Evolutionary conservation across 2,329 filamentous ascomycete species (phyloP).

Genomic region (Cladosporium oxysporum): DNA sequence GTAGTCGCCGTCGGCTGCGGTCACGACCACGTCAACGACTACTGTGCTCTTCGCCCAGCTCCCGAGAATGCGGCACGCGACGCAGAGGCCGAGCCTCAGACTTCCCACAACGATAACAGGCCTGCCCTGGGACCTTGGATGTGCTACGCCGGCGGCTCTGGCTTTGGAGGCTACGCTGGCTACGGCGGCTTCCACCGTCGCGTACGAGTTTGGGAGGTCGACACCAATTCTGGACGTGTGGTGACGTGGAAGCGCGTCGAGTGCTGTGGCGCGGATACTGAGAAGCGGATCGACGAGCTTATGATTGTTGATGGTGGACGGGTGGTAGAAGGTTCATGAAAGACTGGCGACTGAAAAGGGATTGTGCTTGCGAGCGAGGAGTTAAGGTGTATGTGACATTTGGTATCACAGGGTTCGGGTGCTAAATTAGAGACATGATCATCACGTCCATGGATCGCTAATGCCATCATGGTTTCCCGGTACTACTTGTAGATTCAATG

Average conservation of each 20-base stretch:
- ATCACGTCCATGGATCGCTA: too few relatives aligned
- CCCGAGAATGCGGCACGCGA: conserved; percentile 14
- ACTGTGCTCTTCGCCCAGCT: conserved; percentile 68
- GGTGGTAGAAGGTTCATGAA: conserved; percentile 41
- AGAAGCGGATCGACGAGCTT: conserved; percentile 58
- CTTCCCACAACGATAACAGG: conserved; percentile 21
- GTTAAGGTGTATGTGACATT: background rate
- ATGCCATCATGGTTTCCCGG: too few relatives aligned
- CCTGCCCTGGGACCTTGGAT: conserved; percentile 69
- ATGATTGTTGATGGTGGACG: conserved; percentile 62
- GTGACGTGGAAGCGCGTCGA: conserved; percentile 92
- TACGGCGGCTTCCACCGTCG: conserved; percentile 84
- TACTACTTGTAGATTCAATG: too few relatives aligned
- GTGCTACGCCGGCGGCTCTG: conserved; percentile 91
- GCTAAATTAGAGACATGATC: too few relatives aligned
- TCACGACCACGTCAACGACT: conserved; percentile 97
- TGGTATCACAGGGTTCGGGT: too few relatives aligned
- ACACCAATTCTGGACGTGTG: conserved; percentile 86
- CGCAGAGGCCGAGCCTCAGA: conserved; percentile 26
- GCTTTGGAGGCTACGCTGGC: conserved; percentile 93
- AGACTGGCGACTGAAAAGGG: background rate
- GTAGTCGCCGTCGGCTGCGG: conserved; percentile 87
- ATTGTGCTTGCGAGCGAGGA: conserved; percentile 11
- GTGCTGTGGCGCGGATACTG: conserved; percentile 52
- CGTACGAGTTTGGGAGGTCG: conserved; percentile 86